Evolutionary conservation across 2,329 filamentous ascomycete species (phyloP).

Genomic region (Hypoxylon sp.): DNA sequence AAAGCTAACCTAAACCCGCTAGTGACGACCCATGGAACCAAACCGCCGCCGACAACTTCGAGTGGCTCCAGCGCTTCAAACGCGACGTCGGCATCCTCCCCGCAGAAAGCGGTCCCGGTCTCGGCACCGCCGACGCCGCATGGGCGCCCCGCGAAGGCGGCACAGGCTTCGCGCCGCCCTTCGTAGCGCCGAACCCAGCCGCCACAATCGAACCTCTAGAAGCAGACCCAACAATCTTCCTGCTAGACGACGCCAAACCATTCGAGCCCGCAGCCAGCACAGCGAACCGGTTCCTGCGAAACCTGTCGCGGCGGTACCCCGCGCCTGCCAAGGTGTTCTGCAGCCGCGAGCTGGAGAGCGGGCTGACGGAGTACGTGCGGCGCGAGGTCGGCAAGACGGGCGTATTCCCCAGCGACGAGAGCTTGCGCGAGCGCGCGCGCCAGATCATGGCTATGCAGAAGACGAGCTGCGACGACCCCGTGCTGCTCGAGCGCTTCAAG

Average conservation of each 20-base stretch:
- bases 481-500: slow-evolving; percentile 70
- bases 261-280: slow-evolving; percentile 62
- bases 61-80: slow-evolving; percentile 76
- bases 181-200: slow-evolving; percentile 61
- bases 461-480: slow-evolving; percentile 70
- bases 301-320: slow-evolving; percentile 61
- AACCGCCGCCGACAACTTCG: slow-evolving; percentile 73
- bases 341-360: slow-evolving; percentile 71
- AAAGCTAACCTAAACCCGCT: slow-evolving; percentile 5
- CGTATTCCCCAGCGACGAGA: slow-evolving; percentile 64
- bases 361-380: slow-evolving; percentile 65
- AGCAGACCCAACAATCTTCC: slow-evolving; percentile 54
- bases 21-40: slow-evolving; percentile 76
- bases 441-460: slow-evolving; percentile 62
- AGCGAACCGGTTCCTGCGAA: slow-evolving; percentile 65
- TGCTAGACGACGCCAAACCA: slow-evolving; percentile 58
- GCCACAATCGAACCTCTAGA: slow-evolving; percentile 56
- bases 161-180: slow-evolving; percentile 70
- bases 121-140: slow-evolving; percentile 56
- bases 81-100: slow-evolving; percentile 68
- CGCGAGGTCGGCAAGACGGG: slow-evolving; percentile 58
- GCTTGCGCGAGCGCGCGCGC: slow-evolving; percentile 63
- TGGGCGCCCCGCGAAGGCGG: slow-evolving; percentile 68
- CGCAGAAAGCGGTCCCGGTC: slow-evolving; percentile 65
- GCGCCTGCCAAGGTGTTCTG: slow-evolving; percentile 70